Evolutionary conservation across 1,139 yeast species (phyloP).

Genomic region (Nakaseomyces bracarensis): DNA sequence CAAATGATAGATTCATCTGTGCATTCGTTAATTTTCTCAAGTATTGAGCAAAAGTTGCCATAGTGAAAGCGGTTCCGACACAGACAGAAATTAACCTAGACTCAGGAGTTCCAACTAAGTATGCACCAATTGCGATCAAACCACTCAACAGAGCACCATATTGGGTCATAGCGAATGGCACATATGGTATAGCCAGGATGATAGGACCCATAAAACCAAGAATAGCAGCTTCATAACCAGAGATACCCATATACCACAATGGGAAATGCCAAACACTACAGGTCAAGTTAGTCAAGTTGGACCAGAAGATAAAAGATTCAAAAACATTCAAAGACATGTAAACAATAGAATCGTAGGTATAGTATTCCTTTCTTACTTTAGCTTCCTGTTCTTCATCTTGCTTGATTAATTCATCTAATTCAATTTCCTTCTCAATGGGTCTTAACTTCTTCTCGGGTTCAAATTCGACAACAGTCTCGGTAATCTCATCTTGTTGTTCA

Average conservation of each 20-base stretch:
- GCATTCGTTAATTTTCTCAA: conserved; percentile 40
- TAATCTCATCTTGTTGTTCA: conserved; percentile 1
- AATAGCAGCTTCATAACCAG: conserved; percentile 81
- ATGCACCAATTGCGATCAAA: conserved; percentile 69
- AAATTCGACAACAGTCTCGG: conserved; percentile 6
- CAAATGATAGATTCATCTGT: conserved; percentile 32
- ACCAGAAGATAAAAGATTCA: conserved; percentile 75
- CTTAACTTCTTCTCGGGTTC: conserved; percentile 2
- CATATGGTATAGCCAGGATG: conserved; percentile 46
- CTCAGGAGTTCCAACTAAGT: conserved; percentile 57
- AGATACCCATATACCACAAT: conserved; percentile 94
- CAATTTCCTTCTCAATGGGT: conserved; percentile 7
- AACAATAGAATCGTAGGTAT: conserved; percentile 30
- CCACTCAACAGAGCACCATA: conserved; percentile 51
- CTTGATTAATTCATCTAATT: conserved; percentile 12
- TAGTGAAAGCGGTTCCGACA: conserved; percentile 56
- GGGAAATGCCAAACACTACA: conserved; percentile 96
- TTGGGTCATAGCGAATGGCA: conserved; percentile 44
- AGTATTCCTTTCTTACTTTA: conserved; percentile 8
- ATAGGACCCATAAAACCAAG: conserved; percentile 51
- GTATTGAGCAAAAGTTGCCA: conserved; percentile 57
- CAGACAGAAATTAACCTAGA: conserved; percentile 57
- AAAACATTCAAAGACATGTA: conserved; percentile 42
- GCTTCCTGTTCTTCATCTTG: conserved; percentile 1
- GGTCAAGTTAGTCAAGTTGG: conserved; percentile 69